Conservation (phyloP, 2,329 filamentous ascomycete genomes). For the Chaetoscypha palmicola region DNA sequence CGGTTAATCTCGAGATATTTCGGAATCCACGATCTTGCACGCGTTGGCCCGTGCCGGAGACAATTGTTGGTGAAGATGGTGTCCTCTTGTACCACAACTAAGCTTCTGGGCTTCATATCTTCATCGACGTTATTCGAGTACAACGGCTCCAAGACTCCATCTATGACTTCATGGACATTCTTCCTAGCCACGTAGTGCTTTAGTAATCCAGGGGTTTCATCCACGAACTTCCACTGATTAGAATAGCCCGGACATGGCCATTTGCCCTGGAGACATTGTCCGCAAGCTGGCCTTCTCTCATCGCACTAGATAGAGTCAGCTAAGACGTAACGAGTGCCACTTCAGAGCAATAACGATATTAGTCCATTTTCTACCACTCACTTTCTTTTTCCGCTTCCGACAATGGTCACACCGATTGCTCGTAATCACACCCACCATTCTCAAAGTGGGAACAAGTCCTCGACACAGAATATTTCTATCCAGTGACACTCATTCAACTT, state of each 20-base stretch:
- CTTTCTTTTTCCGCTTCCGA: slow-evolving; percentile 18
- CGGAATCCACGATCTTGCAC: slow-evolving; percentile 1
- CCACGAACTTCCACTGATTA: slow-evolving; percentile 14
- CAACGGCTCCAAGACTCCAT: background rate
- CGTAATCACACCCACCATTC: slow-evolving; percentile 14
- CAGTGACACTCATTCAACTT: too few relatives aligned
- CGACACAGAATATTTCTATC: too few relatives aligned
- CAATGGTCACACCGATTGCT: slow-evolving; percentile 17
- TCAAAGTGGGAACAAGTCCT: too few relatives aligned
- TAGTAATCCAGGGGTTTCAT: slow-evolving; percentile 10
- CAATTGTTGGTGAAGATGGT: background rate
- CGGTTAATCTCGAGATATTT: slow-evolving; percentile 6
- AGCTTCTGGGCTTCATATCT: background rate
- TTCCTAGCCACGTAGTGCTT: slow-evolving; percentile 7
- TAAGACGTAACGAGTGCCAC: too few relatives aligned
- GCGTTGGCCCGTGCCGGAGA: background rate
- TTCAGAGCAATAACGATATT: too few relatives aligned
- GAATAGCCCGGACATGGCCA: slow-evolving; percentile 15
- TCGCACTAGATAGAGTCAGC: too few relatives aligned
- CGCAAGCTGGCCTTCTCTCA: slow-evolving; percentile 15
- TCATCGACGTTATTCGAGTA: background rate
- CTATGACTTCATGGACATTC: slow-evolving; percentile 6
- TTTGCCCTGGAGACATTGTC: slow-evolving; percentile 14
- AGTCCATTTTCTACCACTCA: slow-evolving; percentile 3
- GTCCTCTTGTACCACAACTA: background rate